Base-by-base conservation (phyloP, 2,329 filamentous ascomycete genomes). In the Aspergillus latus region DNA sequence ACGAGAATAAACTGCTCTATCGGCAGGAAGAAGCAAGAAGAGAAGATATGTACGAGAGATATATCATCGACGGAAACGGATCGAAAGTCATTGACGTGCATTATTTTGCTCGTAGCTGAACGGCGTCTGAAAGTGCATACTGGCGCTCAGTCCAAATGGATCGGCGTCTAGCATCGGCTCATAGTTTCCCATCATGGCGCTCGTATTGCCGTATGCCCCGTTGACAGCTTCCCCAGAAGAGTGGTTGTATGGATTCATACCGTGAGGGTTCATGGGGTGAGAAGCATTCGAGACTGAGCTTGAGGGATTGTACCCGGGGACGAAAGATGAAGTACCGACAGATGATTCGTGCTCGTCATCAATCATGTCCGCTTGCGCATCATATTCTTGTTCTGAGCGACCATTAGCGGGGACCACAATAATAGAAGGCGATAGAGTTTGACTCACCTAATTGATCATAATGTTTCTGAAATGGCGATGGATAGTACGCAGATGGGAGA, bases 361-460 rank as follows among this genome's bases (percentile, higher is more conserved):
- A 73, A 95, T 86, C 82, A 96, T 89, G 68, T 93, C 91, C 73
- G 84, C 85, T 77, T 91, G 89, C 54, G 90, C 88, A 73, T 97
- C 92, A 78, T 97, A 97, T 80, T 97, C 93, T 82, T 96, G 92
- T 80, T 97, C 93, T 97, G 80, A 80, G 82, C 69, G 36, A 36
- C 2, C 40, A 74, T 48, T 15, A 48, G 21, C n/a, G 6, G 15
- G 29, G 8, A 7, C 11, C 15, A 32, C 13, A n/a, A 43, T 5
- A 28, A 8, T 29, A 16, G 16, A 21, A 21, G 21, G 21, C 4
- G n/a, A 21, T 21, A 28, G 15, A 36, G 1, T 79, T 74, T 70
- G 82, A 81, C 92, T 89, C 91, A 89, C 93, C 93, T 74, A 97
- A 85, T 81, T 96, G 91, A 75, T 95, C 90, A 76, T 95, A 92